Percentiles rank a stretch among this genome's conserved stretches.
Evolutionary conservation across 2,329 filamentous ascomycete genomes (phyloP).

Genomic region (Colletotrichum sp.): DNA sequence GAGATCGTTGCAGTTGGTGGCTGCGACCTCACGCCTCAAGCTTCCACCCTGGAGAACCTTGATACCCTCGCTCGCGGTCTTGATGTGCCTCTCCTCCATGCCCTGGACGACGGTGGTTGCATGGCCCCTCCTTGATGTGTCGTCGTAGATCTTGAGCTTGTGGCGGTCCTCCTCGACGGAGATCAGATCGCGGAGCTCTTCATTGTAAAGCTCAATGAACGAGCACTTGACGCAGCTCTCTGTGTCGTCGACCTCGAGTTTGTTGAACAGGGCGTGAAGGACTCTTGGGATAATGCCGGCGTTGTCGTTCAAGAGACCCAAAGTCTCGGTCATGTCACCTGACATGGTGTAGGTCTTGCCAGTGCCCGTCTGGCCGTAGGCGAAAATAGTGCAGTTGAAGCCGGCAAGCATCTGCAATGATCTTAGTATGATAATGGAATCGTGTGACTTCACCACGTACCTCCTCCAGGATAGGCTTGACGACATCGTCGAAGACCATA

Average conservation of each 20-base stretch:
- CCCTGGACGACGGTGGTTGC: slow-evolving; percentile 89
- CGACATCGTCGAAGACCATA: slow-evolving; percentile 95
- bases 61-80: slow-evolving; percentile 83
- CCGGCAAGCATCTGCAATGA: slow-evolving; percentile 79
- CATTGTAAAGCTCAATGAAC: slow-evolving; percentile 98
- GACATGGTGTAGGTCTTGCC: slow-evolving; percentile 99
- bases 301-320: slow-evolving; percentile 85
- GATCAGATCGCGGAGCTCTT: slow-evolving; percentile 90
- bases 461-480: slow-evolving; percentile 91
- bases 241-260: slow-evolving; percentile 76
- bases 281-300: slow-evolving; percentile 96
- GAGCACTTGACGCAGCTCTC: slow-evolving; percentile 96
- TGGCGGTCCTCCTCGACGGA: slow-evolving; percentile 74
- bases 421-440: neutral
- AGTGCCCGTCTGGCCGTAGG: slow-evolving; percentile 96
- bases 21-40: slow-evolving; percentile 94
- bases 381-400: slow-evolving; percentile 98
- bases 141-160: slow-evolving; percentile 96
- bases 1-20: slow-evolving; percentile 99
- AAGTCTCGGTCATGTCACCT: slow-evolving; percentile 88
- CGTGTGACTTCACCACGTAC: slow-evolving; percentile 49
- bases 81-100: slow-evolving; percentile 96
- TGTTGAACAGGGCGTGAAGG: slow-evolving; percentile 84
- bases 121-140: slow-evolving; percentile 84
- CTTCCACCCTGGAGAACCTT: slow-evolving; percentile 88